Conservation (phyloP, 768 basidiomycete species). For the Mycena sanguinolenta region DNA sequence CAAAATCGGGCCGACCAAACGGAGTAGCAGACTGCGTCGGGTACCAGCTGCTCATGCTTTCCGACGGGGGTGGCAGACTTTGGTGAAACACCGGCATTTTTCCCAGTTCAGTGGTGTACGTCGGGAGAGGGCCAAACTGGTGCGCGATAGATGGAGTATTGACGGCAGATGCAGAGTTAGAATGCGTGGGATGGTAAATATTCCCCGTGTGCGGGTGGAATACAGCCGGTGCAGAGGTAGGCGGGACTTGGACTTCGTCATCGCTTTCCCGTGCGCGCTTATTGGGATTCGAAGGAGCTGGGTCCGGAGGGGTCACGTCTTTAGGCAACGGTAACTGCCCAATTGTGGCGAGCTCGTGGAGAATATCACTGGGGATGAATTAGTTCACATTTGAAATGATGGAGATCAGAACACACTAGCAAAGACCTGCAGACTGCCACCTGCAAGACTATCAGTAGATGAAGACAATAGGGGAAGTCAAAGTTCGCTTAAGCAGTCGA, state of each 20-base stretch:
- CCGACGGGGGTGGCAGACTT: neutral
- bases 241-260: neutral
- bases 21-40: slow-evolving; percentile 21
- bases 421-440: slow-evolving; percentile 29
- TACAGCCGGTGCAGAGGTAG: neutral
- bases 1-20: slow-evolving; percentile 23
- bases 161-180: neutral
- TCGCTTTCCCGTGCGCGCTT: slow-evolving; percentile 5
- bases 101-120: slow-evolving; percentile 25
- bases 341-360: slow-evolving; percentile 28
- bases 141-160: neutral
- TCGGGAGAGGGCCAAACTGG: slow-evolving; percentile 10
- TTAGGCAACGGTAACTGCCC: slow-evolving; percentile 28
- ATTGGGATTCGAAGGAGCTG: neutral
- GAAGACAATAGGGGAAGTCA: too few species aligned
- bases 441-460: neutral
- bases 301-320: neutral
- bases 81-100: slow-evolving; percentile 21
- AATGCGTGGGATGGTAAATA: neutral
- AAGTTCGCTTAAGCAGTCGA: too few species aligned
- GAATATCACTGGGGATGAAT: slow-evolving; percentile 20
- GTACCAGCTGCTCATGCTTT: slow-evolving; percentile 25
- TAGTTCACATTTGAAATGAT: neutral
- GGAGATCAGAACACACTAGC: neutral
- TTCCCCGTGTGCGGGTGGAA: neutral